phyloP scores from a whole-genome alignment of 306 rosid genomes.

The Argentina anserina region DNA sequence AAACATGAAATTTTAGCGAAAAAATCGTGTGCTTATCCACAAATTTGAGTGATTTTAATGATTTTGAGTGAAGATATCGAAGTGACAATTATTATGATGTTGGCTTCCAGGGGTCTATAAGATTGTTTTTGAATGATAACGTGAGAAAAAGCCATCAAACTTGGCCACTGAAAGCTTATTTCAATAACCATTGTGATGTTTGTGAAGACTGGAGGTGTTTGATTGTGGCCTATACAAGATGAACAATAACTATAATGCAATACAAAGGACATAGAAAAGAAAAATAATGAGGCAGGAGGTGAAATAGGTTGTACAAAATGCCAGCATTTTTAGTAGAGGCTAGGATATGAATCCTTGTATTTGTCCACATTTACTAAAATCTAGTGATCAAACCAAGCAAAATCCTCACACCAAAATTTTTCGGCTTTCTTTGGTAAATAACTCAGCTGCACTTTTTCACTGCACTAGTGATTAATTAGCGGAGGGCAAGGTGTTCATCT shows the following conservation, averaged over 20 bases:
- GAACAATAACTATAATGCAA: too few relatives aligned
- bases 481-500: neutral
- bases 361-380: neutral
- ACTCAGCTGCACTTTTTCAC: neutral
- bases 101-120: neutral
- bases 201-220: too few relatives aligned
- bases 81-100: neutral
- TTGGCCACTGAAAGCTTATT: neutral
- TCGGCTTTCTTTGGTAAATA: neutral
- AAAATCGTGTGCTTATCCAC: neutral
- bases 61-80: too few relatives aligned
- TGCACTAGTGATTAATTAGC: neutral
- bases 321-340: neutral
- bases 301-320: neutral
- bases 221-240: neutral
- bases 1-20: neutral
- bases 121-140: neutral
- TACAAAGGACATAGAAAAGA: neutral
- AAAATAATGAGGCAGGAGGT: neutral
- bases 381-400: neutral
- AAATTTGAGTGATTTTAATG: too few relatives aligned
- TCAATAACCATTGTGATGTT: neutral
- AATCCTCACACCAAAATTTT: slow-evolving; percentile 7
- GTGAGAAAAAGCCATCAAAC: neutral
- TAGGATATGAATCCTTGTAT: neutral